Evolutionary conservation across 495 filamentous ascomycete species (phyloP).

Genomic region (Letharia lupina): DNA sequence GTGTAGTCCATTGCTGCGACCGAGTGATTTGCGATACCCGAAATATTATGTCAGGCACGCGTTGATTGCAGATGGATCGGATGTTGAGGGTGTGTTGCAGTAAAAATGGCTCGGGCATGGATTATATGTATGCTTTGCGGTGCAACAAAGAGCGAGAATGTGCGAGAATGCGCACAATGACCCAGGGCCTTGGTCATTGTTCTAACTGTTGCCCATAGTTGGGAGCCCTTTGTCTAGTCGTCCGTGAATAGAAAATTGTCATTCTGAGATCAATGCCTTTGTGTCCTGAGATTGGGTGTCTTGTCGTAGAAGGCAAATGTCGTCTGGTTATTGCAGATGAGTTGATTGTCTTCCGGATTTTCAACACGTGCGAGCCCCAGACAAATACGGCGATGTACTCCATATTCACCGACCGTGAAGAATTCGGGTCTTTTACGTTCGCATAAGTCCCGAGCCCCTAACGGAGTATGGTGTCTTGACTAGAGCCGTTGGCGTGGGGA

Average conservation of each 20-base stretch:
- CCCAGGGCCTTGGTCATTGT: not conserved
- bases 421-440: no score
- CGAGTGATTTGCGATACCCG: not conserved
- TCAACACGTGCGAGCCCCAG: no score
- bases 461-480: no score
- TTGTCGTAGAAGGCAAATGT: not conserved
- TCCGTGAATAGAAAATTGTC: not conserved
- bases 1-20: not conserved
- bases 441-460: no score
- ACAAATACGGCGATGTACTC: no score
- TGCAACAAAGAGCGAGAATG: not conserved
- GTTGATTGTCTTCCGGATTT: no score
- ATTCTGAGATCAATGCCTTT: not conserved
- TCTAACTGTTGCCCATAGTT: not conserved
- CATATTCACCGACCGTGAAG: no score
- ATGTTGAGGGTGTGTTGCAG: not conserved
- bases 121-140: not conserved
- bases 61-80: not conserved
- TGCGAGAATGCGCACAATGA: not conserved
- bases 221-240: not conserved
- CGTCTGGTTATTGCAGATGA: no score
- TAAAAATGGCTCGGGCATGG: not conserved
- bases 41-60: not conserved
- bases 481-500: no score
- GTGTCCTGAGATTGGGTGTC: not conserved